Evolutionary conservation across 2,329 filamentous ascomycete genomes (phyloP).

Genomic region (Elsinoe arachidis): DNA sequence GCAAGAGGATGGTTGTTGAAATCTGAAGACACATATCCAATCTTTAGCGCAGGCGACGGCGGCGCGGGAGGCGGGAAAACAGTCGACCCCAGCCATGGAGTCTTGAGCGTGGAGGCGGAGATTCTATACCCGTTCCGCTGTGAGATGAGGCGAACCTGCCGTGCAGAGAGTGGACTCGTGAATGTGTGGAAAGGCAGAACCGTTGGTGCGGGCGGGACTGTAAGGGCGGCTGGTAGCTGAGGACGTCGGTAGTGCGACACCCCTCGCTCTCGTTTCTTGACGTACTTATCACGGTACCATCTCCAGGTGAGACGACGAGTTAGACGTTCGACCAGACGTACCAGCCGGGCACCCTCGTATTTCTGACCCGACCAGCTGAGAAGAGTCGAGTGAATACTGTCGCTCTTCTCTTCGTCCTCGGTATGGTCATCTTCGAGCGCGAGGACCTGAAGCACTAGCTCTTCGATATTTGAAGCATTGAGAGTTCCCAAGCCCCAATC

Average conservation of each 20-base stretch:
- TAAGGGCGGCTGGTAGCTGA: conserved; percentile 61
- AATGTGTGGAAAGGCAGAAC: conserved; percentile 97
- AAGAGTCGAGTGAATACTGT: conserved; percentile 31
- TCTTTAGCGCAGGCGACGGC: conserved; percentile 72
- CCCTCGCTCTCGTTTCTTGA: conserved; percentile 50
- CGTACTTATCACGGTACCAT: conserved; percentile 79
- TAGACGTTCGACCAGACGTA: conserved; percentile 76
- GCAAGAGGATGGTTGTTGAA: conserved; percentile 98
- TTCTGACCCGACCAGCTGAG: conserved; percentile 58
- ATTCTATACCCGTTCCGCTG: conserved; percentile 91
- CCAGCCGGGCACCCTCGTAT: conserved; percentile 81
- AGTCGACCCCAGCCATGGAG: conserved; percentile 72
- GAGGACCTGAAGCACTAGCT: conserved; percentile 39
- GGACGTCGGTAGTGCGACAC: conserved; percentile 59
- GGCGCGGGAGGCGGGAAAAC: conserved; percentile 81
- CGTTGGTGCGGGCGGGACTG: conserved; percentile 80
- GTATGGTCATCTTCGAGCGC: conserved; percentile 27
- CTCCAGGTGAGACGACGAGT: conserved; percentile 69
- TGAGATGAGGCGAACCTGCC: conserved; percentile 86
- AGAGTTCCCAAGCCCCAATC: conserved; percentile 72
- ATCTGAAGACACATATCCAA: conserved; percentile 95
- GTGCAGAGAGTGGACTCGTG: conserved; percentile 83
- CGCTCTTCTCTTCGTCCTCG: conserved; percentile 29
- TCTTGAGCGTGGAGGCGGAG: conserved; percentile 76
- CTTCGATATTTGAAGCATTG: conserved; percentile 32